Percentiles rank a stretch among this genome's conserved stretches.
phyloP scores from a whole-genome alignment of 116 monocot genomes.

The Cymodocea nodosa region DNA sequence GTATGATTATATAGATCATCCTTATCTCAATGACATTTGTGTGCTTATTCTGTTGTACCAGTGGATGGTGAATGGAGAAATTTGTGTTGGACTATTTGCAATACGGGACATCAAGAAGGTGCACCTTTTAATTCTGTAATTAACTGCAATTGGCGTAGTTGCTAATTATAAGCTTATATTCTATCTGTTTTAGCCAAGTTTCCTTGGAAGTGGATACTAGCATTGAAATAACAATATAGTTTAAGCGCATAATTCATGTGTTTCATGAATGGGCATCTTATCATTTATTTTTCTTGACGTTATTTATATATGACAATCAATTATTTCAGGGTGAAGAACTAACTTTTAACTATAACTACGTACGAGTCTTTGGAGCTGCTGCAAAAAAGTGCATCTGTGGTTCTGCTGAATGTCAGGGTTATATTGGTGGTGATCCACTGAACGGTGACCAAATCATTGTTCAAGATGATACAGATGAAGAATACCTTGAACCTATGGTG shows the following conservation, averaged over 20 bases:
- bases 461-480: constrained; percentile 78
- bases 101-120: constrained; percentile 90
- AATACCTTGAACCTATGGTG: constrained; percentile 47
- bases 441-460: constrained; percentile 43
- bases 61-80: constrained; percentile 99
- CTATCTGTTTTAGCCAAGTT: not conserved
- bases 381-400: constrained; percentile 91
- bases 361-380: constrained; percentile 82
- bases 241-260: too few relatives aligned
- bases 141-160: not conserved
- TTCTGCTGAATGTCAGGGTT: constrained; percentile 73
- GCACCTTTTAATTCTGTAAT: not conserved
- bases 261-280: not conserved
- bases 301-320: not conserved
- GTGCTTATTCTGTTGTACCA: constrained; percentile 20
- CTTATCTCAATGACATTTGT: not conserved
- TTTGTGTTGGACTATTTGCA: constrained; percentile 94
- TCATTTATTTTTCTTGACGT: not conserved
- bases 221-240: too few relatives aligned
- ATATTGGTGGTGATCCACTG: constrained; percentile 82
- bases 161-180: not conserved
- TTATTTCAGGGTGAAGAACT: constrained; percentile 77
- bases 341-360: constrained; percentile 98
- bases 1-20: not conserved
- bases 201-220: too few relatives aligned